Conservation (phyloP, 179 eudicot genomes). For the Silene vulgaris region DNA sequence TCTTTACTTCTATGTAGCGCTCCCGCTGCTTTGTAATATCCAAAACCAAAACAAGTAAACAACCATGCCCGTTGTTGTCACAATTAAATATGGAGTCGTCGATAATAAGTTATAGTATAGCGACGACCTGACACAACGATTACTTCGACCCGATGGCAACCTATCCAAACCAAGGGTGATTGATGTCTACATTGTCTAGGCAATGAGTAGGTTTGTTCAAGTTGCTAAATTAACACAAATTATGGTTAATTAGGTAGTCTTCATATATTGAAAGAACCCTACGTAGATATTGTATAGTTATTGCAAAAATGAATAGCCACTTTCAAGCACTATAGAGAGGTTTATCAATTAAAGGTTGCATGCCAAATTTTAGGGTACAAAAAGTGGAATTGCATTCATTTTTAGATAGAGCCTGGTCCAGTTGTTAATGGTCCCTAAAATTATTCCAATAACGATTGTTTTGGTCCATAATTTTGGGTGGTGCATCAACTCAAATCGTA, state of each 20-base stretch:
- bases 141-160: not conserved
- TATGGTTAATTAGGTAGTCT: slow-evolving; percentile 11
- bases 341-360: slow-evolving; percentile 2
- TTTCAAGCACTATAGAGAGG: not conserved
- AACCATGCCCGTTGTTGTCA: not conserved
- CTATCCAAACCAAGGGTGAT: slow-evolving; percentile 5
- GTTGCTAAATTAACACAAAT: slow-evolving; percentile 10
- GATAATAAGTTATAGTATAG: no score
- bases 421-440: slow-evolving; percentile 16
- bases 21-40: not conserved
- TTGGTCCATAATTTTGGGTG: slow-evolving; percentile 2
- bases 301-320: not conserved
- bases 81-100: not conserved
- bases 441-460: not conserved
- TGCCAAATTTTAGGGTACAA: not conserved
- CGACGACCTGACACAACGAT: no score
- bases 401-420: slow-evolving; percentile 6
- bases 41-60: no score
- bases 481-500: not conserved
- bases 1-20: not conserved
- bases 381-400: slow-evolving; percentile 8
- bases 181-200: not conserved
- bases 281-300: slow-evolving; percentile 11
- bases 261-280: slow-evolving; percentile 8
- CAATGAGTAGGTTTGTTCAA: slow-evolving; percentile 19